Evolutionary conservation across 345 rosid species (phyloP), one percentile per base, ranked within the genome.

Genomic region (Acer saccharum): DNA sequence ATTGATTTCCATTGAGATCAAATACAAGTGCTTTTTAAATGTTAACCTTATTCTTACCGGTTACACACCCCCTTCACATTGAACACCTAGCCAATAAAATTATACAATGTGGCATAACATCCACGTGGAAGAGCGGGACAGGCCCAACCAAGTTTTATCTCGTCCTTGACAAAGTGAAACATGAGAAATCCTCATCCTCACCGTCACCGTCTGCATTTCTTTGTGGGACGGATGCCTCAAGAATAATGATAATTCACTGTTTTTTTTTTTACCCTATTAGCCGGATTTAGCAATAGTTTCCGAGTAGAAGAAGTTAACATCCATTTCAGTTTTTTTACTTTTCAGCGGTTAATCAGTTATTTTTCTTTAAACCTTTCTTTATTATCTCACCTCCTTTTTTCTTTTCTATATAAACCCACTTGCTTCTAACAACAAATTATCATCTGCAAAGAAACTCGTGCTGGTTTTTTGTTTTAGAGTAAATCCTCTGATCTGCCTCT

Each of bases 401-500:
- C 52, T 16, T 66, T 12, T 75, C 84, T 82, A 80, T 85, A 82
- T 78, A 82, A 82, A 66, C 81, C 71, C 69, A 14, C n/a, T 60
- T 39, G 27, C 64, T 46, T 43, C 43, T 0, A 71, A 43, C 44
- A 23, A 52, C 50, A 41, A 21, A 48, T 71, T 60, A 4, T 71
- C 71, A 32, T 67, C 63, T 61, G 43, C 63, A 72, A 60, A 55
- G 44, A 44, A 68, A n/a, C 14, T 27, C 17, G 69, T 27, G 25
- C 60, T 21, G 10, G 9, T 25, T 32, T 35, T 29, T 35, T 4
- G 52, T 43, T 32, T 60, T 0, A 46, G 1, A 12, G 25, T 16
- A 10, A 6, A 10, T 29, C 55, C 10, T 0, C 3, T n/a, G 39
- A 35, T n/a, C 29, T 58, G 7, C 7, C 29, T 57, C 58, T 43